Evolutionary conservation across 179 eudicot species (phyloP), one percentile per base, ranked within the genome.

Genomic region (Silene coronaria): DNA sequence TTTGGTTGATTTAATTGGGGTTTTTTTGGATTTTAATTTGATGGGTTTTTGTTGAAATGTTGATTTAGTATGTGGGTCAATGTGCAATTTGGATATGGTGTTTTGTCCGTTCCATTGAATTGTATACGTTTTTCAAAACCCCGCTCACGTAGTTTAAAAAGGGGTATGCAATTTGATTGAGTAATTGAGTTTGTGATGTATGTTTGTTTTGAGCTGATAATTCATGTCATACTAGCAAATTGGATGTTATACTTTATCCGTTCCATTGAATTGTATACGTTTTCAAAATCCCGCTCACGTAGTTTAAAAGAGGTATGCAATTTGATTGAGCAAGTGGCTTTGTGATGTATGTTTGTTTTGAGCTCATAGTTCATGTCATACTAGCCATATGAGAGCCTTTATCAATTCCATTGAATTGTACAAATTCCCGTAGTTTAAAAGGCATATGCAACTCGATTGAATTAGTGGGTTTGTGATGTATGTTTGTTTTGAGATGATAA

Each of bases 31-130:
- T 27, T 58, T 27, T 78, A 10, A 5, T 32, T 11, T 8, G 28
- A 26, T 46, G 73, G 73, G 46, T 30, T 62, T 64, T 21, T 21
- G 34, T 53, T 12, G n/a, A 69, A 34, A 28, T 61, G 76, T 55
- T 72, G 48, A 30, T 48, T 53, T n/a, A 19, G 32, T 21, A 21
- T 75, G 48, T 67, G 72, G 72, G 72, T 75, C 11, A 21, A 46
- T 46, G 71, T 55, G 61, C 45, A 71, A 27, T n/a, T 53, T 46
- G 48, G 13, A 1, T 13, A 0, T 61, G 22, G 10, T 73, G 2
- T 24, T 2, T 19, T 9, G 24, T 45, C 5, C 11, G 21, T 21
- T 23, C 6, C 12, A 11, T 38, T 38, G 45, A 9, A 38, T 38
- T 38, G 45, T 38, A 8, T 38, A 38, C 45, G 45, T 38, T 7